Evolutionary conservation across 23 red algal genomes (phyloP).

Genomic region (Chondrus crispus): DNA sequence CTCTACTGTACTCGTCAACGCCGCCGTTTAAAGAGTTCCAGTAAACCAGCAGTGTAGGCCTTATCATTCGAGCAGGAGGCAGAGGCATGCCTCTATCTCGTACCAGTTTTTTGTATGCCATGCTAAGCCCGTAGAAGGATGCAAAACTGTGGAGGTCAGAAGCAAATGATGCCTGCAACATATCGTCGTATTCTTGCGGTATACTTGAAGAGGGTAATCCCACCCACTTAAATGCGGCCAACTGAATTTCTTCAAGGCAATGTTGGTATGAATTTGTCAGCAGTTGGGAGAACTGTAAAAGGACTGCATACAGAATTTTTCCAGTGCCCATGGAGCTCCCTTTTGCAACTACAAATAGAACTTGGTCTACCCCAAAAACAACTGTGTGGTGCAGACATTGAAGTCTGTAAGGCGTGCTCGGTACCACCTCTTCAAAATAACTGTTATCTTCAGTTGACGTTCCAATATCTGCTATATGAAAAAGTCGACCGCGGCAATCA

Average conservation of each 20-base stretch:
- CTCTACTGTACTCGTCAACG: not conserved
- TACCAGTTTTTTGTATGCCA: not conserved
- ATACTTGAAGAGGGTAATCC: not conserved
- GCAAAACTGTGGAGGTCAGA: not conserved
- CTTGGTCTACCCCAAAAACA: not conserved
- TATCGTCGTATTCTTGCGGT: not conserved
- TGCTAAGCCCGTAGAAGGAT: not conserved
- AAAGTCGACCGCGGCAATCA: not conserved
- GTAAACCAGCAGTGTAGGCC: not conserved
- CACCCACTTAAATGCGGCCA: not conserved
- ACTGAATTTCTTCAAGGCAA: not conserved
- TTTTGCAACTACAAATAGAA: not conserved
- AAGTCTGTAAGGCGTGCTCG: not conserved
- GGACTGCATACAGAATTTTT: not conserved
- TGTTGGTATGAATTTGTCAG: not conserved
- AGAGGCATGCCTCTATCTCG: not conserved
- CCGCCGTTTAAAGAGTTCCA: not conserved
- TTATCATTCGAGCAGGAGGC: not conserved
- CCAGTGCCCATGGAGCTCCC: not conserved
- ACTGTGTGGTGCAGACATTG: conserved; percentile 2
- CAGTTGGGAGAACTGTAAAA: not conserved
- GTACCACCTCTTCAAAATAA: not conserved
- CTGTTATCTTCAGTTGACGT: not conserved
- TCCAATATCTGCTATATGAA: not conserved
- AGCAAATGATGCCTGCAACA: not conserved